Percentiles rank a stretch among this genome's conserved stretches.
Conservation (phyloP, 1,139 yeast species). For the Cylindricascospora bacillispora region DNA sequence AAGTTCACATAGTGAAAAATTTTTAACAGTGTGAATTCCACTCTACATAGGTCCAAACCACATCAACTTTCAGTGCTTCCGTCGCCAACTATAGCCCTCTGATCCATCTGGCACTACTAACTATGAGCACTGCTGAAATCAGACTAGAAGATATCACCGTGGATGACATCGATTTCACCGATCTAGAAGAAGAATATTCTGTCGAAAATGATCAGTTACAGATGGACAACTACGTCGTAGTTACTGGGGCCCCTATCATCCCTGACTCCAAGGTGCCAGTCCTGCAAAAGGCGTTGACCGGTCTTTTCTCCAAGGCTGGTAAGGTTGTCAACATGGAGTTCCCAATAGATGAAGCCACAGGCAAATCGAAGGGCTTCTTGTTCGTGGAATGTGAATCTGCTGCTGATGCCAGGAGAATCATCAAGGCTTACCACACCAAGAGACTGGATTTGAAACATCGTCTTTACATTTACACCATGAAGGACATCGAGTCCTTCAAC, state of each 20-base stretch:
- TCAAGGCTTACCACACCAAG: slow-evolving; percentile 71
- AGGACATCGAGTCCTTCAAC: slow-evolving; percentile 77
- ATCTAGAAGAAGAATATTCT: slow-evolving; percentile 65
- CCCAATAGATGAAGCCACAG: slow-evolving; percentile 60
- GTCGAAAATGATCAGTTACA: slow-evolving; percentile 44
- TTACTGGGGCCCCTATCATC: slow-evolving; percentile 93
- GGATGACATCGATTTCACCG: slow-evolving; percentile 77
- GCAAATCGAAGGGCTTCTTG: slow-evolving; percentile 75
- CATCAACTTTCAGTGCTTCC: too few species aligned
- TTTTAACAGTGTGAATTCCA: too few species aligned
- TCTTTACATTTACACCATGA: slow-evolving; percentile 66
- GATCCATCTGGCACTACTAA: too few species aligned
- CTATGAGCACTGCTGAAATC: slow-evolving; percentile 14
- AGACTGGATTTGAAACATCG: slow-evolving; percentile 91
- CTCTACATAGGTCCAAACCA: too few species aligned
- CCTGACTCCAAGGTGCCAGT: slow-evolving; percentile 82
- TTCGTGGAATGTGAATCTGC: slow-evolving; percentile 71
- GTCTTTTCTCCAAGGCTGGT: slow-evolving; percentile 63
- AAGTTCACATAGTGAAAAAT: too few species aligned
- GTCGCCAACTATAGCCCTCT: too few species aligned
- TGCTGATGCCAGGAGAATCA: slow-evolving; percentile 64
- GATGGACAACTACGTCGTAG: slow-evolving; percentile 69
- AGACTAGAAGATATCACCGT: slow-evolving; percentile 33
- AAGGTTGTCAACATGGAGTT: slow-evolving; percentile 41
- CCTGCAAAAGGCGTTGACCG: slow-evolving; percentile 72